These are phyloP conservation scores for Neopestalotiopsis sp. DNA, from an alignment of 2,329 filamentous ascomycete genomes.

Conservation along the genomic window DNA sequence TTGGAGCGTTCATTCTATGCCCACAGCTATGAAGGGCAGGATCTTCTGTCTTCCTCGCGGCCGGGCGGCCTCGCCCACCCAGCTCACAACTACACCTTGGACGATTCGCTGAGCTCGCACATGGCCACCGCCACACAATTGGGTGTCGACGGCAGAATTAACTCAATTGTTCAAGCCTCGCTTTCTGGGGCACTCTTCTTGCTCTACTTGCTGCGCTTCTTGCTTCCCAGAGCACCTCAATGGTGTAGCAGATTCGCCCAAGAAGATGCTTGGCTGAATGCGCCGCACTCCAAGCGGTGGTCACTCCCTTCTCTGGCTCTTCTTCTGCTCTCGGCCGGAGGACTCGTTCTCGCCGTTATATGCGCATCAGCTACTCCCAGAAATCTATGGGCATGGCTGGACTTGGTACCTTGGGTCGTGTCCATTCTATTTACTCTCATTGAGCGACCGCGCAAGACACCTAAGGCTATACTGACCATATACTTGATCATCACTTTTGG, in stretches of 20 bases:
- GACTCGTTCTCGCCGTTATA: conserved; percentile 40
- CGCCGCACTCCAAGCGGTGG: conserved; percentile 37
- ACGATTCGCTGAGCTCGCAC: not conserved
- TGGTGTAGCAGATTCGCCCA: conserved; percentile 51
- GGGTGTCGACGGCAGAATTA: conserved; percentile 27
- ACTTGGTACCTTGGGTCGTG: conserved; percentile 46
- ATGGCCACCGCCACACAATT: too few relatives aligned
- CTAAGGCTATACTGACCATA: conserved; percentile 45
- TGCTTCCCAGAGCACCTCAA: conserved; percentile 39
- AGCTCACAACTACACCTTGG: not conserved
- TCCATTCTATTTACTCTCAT: conserved; percentile 42
- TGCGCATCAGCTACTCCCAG: conserved; percentile 36
- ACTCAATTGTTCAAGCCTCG: conserved; percentile 37
- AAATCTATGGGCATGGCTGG: conserved; percentile 36
- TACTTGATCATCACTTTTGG: conserved; percentile 43
- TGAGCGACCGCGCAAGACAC: conserved; percentile 47
- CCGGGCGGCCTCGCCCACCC: not conserved
- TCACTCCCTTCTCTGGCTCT: conserved; percentile 46
- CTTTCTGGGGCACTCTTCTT: conserved; percentile 38
- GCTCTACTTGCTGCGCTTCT: conserved; percentile 29
- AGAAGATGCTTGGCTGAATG: conserved; percentile 36
- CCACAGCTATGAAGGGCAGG: conserved; percentile 14
- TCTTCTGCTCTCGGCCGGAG: conserved; percentile 37
- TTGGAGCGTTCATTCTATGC: conserved; percentile 12
- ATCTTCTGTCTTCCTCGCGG: not conserved